Base-by-base conservation (phyloP, 345 rosid species). In the Isatis tinctoria region DNA sequence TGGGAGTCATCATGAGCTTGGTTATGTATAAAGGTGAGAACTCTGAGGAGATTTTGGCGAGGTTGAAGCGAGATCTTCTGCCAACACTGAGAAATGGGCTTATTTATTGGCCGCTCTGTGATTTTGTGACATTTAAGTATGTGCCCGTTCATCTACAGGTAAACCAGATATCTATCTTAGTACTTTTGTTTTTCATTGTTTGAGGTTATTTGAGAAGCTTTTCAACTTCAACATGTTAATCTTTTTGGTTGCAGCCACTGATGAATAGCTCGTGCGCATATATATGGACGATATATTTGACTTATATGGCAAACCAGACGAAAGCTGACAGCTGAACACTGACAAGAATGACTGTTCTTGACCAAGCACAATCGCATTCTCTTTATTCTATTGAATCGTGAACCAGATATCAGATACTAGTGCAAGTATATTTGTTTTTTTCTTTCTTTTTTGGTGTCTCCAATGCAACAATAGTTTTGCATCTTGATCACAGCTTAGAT, bases 221-320 rank as follows among this genome's bases (percentile, higher is more conserved):
- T 32, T 11, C 6, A 11, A 44, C 60, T 70, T 58, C 3, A 28
- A 27, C 10, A 10, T 66, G n/a, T 26, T 22, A 58, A 12, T 45
- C 10, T 17, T 76, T n/a, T 75, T 70, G 22, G 73, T 76, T 78
- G 83, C 88, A 89, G 90, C 90, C 95, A 60, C 54, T 87, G 67
- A 73, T 65, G 82, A 87, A 84, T 81, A 89, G 87, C 79, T 74
- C 86, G 0, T 87, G 82, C 67, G 78, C 90, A 3, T 87, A 82
- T 61, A 30, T 86, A n/a, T 89, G 92, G 95, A 87, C 92, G 6
- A 80, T 87, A 47, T 89, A 87, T 75, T 69, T 85, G 67, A 89
- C 95, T 40, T 86, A 84, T 72, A 84, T 83, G 86, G 95, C 92
- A 22, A 85, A 86, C 81, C 87, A 82, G 76, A 73, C 74, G 20